Evolutionary conservation across 768 basidiomycete species (phyloP).

Genomic region (Leccinellum albellum): DNA sequence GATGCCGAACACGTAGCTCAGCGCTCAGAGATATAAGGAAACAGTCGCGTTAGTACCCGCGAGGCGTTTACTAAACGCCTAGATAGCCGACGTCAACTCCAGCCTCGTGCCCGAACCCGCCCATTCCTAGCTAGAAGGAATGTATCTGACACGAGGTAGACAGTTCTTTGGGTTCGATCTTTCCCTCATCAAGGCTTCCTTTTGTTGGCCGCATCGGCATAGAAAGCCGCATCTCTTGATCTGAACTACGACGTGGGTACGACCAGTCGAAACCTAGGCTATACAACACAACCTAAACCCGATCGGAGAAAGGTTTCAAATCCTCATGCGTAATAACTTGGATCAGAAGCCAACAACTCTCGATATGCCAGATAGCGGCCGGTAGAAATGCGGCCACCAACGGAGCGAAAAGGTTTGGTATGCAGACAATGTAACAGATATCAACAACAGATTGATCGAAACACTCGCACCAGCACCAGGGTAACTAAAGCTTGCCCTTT

Average conservation of each 20-base stretch:
- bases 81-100: not conserved
- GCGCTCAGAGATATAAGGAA: not conserved
- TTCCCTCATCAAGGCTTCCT: constrained; percentile 12
- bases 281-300: not conserved
- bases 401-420: not conserved
- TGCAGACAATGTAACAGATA: not conserved
- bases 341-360: not conserved
- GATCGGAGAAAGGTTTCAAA: not conserved
- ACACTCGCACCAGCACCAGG: not conserved
- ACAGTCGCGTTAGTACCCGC: constrained; percentile 2
- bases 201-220: constrained; percentile 9
- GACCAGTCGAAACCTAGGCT: not conserved
- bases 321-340: not conserved
- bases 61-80: constrained; percentile 7
- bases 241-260: not conserved
- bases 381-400: not conserved
- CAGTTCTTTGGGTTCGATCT: not conserved
- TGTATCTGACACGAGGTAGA: constrained; percentile 9
- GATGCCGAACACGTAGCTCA: constrained; percentile 8
- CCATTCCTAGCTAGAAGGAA: constrained; percentile 5
- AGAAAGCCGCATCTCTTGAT: not conserved
- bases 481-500: constrained; percentile 37
- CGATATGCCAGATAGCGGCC: not conserved
- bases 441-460: not conserved
- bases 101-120: not conserved